Evolutionary conservation across 2,329 filamentous ascomycete species (phyloP), one percentile per base, ranked within the genome.

Genomic region (Phyllosticta citrichinensis): DNA sequence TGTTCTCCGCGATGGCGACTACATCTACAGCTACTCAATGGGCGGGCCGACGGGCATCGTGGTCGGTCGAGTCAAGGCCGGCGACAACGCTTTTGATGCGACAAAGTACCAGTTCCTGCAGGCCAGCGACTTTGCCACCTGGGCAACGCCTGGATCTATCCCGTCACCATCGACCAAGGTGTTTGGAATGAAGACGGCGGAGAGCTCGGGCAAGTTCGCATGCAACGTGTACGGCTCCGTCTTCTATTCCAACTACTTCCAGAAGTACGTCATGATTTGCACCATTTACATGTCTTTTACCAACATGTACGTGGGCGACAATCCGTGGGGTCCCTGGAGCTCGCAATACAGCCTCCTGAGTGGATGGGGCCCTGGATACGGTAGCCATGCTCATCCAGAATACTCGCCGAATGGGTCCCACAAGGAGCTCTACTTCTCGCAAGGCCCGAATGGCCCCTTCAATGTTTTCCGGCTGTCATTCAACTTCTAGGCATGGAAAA

Each of bases 181-280:
- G 2, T 62, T 22, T 17, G 60, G 60, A 19, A 58, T 62, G 60
- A 40, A 25, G 11, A 62, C 60, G 5, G 47, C 22, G 8, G 56
- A 62, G 3, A 24, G 47, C 10, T 11, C 4, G 5, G 60, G 56
- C 0, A 57, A 57, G 27, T 62, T 62, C 17, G 50, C 47, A 1
- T 62, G 60, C 33, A 11, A 22, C 14, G 55, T 55, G 10, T 62
- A 62, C 25, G 60, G 60, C n/a, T 54, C 50, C n/a, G 56, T 57
- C 22, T 47, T 59, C 33, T 62, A 52, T n/a, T 58, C 33, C 19
- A 17, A 14, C n/a, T 55, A 58, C 25, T 62, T 57, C 12, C 17
- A 50, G 9, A 58, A 55, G 51, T 62, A 62, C 52, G 56, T 62
- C 27, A 30, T 62, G 30, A 55, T 62, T 33, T 62, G 60, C 33